Percentiles rank a stretch among this genome's conserved stretches.
Evolutionary conservation across 1,284 basidiomycete genomes (phyloP).

Genomic region (Stygiomarasmius scandens): DNA sequence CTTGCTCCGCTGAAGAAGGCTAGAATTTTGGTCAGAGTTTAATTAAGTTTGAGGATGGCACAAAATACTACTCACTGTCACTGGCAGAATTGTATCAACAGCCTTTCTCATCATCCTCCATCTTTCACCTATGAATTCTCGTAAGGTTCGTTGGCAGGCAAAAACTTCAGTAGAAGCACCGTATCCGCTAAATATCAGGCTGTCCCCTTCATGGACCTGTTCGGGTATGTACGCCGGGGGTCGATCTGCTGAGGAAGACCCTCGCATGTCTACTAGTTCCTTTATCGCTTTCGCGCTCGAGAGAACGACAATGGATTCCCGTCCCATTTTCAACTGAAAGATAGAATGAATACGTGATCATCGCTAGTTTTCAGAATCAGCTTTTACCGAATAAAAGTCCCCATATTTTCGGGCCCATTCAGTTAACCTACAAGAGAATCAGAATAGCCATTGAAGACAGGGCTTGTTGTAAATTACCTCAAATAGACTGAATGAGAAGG

Average conservation of each 20-base stretch:
- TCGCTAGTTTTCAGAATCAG: no score
- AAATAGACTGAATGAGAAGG: constrained; percentile 24
- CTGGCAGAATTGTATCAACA: constrained; percentile 29
- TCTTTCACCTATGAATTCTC: constrained; percentile 18
- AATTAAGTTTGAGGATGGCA: constrained; percentile 26
- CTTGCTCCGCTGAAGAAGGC: constrained; percentile 5
- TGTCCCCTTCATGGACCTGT: no score
- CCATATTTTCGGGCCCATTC: constrained; percentile 24
- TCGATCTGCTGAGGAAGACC: constrained; percentile 13
- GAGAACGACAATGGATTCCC: constrained; percentile 20
- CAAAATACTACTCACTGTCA: constrained; percentile 26
- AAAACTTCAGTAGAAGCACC: no score
- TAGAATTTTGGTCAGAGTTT: not conserved
- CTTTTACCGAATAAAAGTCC: constrained; percentile 17
- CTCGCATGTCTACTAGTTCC: constrained; percentile 28
- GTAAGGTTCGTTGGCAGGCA: no score
- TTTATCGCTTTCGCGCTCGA: constrained; percentile 21
- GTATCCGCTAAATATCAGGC: no score
- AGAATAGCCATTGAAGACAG: not conserved
- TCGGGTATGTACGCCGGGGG: constrained; percentile 13
- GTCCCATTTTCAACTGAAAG: no score
- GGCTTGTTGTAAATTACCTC: constrained; percentile 1
- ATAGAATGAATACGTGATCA: no score
- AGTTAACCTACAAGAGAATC: constrained; percentile 9
- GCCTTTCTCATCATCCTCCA: constrained; percentile 30